These are phyloP conservation scores for Globisporangium takayamanum DNA, from an alignment of 352 stramenopile species.

Conservation along the genomic window DNA sequence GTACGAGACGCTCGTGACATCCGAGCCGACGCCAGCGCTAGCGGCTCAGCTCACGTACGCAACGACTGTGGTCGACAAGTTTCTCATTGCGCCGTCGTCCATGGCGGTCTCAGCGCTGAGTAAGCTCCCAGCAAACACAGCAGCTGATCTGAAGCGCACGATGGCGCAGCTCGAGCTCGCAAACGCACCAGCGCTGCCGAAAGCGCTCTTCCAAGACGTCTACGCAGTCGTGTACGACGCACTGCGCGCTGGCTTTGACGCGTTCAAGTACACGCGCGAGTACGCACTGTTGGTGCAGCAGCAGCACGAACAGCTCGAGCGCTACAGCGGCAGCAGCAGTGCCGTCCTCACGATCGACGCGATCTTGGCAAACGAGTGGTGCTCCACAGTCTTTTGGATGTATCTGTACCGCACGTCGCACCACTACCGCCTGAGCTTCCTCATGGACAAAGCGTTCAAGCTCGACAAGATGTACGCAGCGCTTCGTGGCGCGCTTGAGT, in stretches of 20 bases:
- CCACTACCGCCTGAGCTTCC: constrained; percentile 49
- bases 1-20: constrained; percentile 30
- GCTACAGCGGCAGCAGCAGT: constrained; percentile 1
- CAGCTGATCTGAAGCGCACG: constrained; percentile 3
- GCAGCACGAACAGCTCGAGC: constrained; percentile 10
- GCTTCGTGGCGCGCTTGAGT: constrained; percentile 8
- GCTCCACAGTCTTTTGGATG: constrained; percentile 65
- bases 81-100: constrained; percentile 10
- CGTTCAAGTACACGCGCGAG: constrained; percentile 26
- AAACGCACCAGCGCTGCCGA: constrained; percentile 11
- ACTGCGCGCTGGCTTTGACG: constrained; percentile 23
- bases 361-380: constrained; percentile 59
- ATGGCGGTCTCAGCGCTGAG: constrained; percentile 1
- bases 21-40: constrained; percentile 11
- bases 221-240: constrained; percentile 21
- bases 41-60: constrained; percentile 22
- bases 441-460: constrained; percentile 49
- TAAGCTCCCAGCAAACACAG: constrained; percentile 6
- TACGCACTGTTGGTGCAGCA: constrained; percentile 20
- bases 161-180: constrained; percentile 4
- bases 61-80: constrained; percentile 25
- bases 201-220: constrained; percentile 23
- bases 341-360: constrained; percentile 36
- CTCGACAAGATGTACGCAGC: constrained; percentile 28
- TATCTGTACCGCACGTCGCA: constrained; percentile 52